Conservation (phyloP, 179 eudicot species). For the Camellia oleifera region DNA sequence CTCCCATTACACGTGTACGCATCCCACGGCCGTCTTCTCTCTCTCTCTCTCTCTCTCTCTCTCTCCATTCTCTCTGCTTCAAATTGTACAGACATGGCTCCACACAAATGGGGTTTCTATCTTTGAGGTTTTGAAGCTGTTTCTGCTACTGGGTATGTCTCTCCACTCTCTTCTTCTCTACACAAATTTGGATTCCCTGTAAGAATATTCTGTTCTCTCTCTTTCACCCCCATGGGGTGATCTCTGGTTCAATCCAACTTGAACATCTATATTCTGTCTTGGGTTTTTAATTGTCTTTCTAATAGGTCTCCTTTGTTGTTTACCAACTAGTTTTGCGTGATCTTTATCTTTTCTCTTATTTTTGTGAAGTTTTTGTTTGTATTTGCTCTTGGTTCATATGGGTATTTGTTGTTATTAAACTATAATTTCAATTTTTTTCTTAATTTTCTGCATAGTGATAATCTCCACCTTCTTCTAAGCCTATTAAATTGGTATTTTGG, state of each 20-base stretch:
- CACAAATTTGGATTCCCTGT: not conserved
- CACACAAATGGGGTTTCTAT: constrained; percentile 4
- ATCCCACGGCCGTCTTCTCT: not conserved
- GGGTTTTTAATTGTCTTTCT: not conserved
- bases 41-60: not conserved
- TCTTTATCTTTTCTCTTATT: not conserved
- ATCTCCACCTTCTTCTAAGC: not conserved
- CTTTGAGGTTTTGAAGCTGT: constrained; percentile 5
- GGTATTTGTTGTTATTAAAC: not conserved
- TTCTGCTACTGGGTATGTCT: constrained; percentile 12
- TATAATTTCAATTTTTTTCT: not conserved
- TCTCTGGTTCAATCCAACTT: constrained; percentile 1
- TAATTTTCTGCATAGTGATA: not conserved
- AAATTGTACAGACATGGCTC: constrained; percentile 13
- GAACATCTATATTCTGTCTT: not conserved
- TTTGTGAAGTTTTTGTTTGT: not conserved
- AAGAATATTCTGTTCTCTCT: not conserved
- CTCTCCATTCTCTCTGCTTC: not conserved
- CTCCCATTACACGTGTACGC: not conserved
- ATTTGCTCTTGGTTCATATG: not conserved
- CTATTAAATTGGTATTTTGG: not conserved
- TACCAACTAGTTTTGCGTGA: not conserved
- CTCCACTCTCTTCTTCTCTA: not conserved
- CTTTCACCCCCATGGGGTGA: not conserved
- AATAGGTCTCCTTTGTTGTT: not conserved